Evolutionary conservation across 148 eudicot species (phyloP).

Genomic region (Rhododendron mucronatum): DNA sequence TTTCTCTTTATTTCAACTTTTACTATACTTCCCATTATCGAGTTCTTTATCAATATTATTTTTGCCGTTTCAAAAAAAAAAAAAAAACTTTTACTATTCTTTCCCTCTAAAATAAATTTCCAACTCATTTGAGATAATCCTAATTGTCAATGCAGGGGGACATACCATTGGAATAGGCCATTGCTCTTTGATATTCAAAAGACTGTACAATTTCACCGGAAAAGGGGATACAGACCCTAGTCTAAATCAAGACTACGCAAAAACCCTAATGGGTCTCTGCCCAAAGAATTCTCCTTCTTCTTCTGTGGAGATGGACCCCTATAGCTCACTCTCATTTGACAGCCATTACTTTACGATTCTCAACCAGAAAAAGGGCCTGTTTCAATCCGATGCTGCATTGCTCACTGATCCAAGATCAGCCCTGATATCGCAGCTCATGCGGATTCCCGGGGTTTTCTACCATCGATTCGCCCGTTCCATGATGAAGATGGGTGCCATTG

Average conservation of each 20-base stretch:
- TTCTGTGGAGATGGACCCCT: too few relatives aligned
- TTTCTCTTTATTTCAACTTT: too few relatives aligned
- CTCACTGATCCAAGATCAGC: conserved; percentile 2
- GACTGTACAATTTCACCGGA: conserved; percentile 43
- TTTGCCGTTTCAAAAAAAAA: too few relatives aligned
- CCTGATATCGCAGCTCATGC: not conserved
- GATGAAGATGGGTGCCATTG: not conserved
- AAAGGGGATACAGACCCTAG: conserved; percentile 36
- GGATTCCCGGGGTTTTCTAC: not conserved
- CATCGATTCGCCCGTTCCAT: not conserved
- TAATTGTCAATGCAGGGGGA: conserved; percentile 33
- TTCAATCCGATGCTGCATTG: conserved; percentile 13
- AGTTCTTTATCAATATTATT: too few relatives aligned
- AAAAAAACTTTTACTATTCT: too few relatives aligned
- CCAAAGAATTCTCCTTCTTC: not conserved
- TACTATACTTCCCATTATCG: too few relatives aligned
- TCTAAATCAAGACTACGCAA: conserved; percentile 35
- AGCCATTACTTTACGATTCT: conserved; percentile 26
- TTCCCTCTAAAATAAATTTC: too few relatives aligned
- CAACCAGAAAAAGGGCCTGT: conserved; percentile 30
- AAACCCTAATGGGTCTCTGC: conserved; percentile 30
- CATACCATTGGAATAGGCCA: conserved; percentile 57
- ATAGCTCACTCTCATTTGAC: not conserved
- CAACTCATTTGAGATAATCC: too few relatives aligned
- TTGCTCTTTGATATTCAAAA: conserved; percentile 25